phyloP scores from a whole-genome alignment of 179 eudicot genomes.

The Spinacia oleracea region DNA sequence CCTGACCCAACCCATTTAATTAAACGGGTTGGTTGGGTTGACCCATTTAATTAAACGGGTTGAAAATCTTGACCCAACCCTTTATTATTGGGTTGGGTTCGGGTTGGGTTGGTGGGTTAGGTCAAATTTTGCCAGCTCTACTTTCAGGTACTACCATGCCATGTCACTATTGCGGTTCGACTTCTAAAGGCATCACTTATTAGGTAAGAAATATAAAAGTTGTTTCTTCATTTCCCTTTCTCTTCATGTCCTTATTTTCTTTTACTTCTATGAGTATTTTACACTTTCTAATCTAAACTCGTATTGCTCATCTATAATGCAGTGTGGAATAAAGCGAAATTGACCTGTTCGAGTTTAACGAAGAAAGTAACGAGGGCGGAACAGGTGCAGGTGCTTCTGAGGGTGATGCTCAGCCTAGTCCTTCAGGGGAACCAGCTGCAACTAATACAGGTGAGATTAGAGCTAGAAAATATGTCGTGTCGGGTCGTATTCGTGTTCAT shows the following conservation, averaged over 20 bases:
- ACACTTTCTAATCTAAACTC: not conserved
- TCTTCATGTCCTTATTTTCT: not conserved
- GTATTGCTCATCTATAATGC: slow-evolving; percentile 29
- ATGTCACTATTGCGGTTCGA: slow-evolving; percentile 78
- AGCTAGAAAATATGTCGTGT: no score
- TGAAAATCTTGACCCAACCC: no score
- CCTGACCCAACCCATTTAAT: no score
- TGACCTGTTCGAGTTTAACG: slow-evolving; percentile 90
- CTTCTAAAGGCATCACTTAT: slow-evolving; percentile 89
- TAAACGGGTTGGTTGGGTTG: no score
- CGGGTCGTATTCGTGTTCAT: no score
- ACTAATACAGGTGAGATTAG: slow-evolving; percentile 55
- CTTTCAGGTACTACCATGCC: slow-evolving; percentile 85
- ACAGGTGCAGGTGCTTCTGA: slow-evolving; percentile 44
- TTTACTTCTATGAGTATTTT: not conserved
- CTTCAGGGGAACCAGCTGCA: slow-evolving; percentile 44
- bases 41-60: no score
- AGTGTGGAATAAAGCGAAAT: slow-evolving; percentile 94
- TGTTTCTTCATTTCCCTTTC: not conserved
- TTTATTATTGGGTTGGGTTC: no score
- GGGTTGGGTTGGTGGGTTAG: no score
- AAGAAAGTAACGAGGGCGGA: slow-evolving; percentile 43
- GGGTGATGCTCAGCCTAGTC: slow-evolving; percentile 41
- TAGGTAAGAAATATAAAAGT: slow-evolving; percentile 47
- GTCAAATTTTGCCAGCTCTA: no score